Evolutionary conservation across 805 yeast genomes (phyloP).

Genomic region (Zygosaccharomyces bailii): DNA sequence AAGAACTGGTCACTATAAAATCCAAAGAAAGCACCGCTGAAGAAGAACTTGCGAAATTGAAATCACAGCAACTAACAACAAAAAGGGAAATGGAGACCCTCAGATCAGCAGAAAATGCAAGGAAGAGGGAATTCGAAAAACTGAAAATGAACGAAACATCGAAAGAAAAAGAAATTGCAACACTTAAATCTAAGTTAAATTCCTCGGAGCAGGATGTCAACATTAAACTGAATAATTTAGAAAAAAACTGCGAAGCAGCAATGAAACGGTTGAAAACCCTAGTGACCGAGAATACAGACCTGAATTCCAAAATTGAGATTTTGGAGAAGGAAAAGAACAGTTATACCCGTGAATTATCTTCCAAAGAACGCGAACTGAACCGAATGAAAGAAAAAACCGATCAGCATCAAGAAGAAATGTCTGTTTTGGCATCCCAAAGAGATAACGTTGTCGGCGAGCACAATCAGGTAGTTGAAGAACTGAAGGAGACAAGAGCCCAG

Average conservation of each 20-base stretch:
- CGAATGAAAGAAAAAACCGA: conserved; percentile 28
- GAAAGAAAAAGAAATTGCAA: conserved; percentile 37
- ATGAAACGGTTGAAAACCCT: conserved; percentile 39
- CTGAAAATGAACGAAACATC: conserved; percentile 11
- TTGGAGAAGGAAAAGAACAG: conserved; percentile 39
- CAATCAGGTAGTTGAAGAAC: conserved; percentile 26
- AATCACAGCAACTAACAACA: conserved; percentile 23
- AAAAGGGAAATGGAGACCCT: conserved; percentile 30
- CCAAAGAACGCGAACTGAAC: conserved; percentile 38
- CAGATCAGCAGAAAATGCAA: conserved; percentile 20
- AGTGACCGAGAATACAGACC: conserved; percentile 43
- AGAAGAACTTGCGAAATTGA: conserved; percentile 24
- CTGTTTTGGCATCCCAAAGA: conserved; percentile 31
- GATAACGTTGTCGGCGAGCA: conserved; percentile 32
- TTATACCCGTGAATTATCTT: conserved; percentile 35
- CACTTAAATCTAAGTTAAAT: conserved; percentile 32
- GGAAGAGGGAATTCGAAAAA: conserved; percentile 12
- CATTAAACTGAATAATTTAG: conserved; percentile 35
- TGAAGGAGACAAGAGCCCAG: conserved; percentile 30
- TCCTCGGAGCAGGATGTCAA: conserved; percentile 37
- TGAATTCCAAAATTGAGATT: conserved; percentile 40
- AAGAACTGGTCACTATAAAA: conserved; percentile 4
- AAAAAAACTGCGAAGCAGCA: conserved; percentile 36
- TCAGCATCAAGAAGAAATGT: conserved; percentile 29
- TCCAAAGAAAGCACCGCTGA: conserved; percentile 7